These are phyloP conservation scores for Saussurea involucrata DNA, from an alignment of 129 eudicot species.

Conservation along the genomic window DNA sequence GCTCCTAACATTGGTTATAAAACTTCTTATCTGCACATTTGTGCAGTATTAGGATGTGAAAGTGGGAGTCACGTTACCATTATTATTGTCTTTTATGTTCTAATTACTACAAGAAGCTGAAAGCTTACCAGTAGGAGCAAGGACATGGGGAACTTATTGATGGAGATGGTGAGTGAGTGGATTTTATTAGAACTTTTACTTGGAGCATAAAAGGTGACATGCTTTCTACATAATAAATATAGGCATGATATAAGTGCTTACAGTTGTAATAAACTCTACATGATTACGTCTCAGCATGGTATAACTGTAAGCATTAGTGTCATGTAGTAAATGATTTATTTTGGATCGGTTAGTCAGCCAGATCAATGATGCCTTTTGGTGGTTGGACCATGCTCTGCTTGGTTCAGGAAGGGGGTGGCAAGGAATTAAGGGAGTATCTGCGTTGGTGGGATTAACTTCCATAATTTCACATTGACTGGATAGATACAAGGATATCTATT, in stretches of 20 bases:
- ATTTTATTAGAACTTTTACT: background rate
- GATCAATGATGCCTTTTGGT: background rate
- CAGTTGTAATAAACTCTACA: background rate
- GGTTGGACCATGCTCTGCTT: background rate
- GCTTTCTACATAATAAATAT: background rate
- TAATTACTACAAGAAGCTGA: background rate
- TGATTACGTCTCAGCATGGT: background rate
- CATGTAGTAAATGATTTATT: background rate
- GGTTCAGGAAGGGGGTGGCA: background rate
- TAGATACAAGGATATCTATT: background rate
- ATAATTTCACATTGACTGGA: background rate
- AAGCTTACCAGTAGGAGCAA: background rate
- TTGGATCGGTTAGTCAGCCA: background rate
- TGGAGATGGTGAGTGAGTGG: background rate
- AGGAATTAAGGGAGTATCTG: background rate
- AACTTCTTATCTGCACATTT: conserved; percentile 1
- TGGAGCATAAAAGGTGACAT: background rate
- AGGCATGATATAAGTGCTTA: background rate
- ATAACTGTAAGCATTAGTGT: background rate
- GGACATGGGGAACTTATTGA: background rate
- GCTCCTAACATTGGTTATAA: background rate
- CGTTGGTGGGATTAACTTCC: background rate
- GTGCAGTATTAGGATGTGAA: background rate
- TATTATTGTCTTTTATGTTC: background rate
- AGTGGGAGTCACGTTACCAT: background rate